phyloP scores from a whole-genome alignment of 2,329 filamentous ascomycete genomes.

The Aureobasidium sp. region DNA sequence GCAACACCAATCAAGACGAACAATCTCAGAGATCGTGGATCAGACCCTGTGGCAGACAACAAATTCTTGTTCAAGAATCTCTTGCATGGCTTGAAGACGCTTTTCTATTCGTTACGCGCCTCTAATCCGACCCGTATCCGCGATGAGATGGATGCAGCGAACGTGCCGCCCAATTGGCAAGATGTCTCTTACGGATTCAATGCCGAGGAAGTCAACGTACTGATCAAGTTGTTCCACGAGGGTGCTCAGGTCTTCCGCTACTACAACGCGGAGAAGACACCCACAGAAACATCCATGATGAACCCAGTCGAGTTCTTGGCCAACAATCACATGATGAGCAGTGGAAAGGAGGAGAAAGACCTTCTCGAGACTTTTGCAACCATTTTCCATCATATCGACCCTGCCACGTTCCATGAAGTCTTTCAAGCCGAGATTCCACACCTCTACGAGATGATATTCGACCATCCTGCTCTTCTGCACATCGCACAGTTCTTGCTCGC shows the following conservation, averaged over 20 bases:
- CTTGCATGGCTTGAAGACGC: slow-evolving; percentile 90
- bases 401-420: slow-evolving; percentile 95
- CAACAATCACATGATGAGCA: slow-evolving; percentile 90
- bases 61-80: slow-evolving; percentile 97
- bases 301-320: slow-evolving; percentile 88
- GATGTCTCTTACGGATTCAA: slow-evolving; percentile 96
- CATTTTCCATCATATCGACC: slow-evolving; percentile 96
- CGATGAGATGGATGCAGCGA: slow-evolving; percentile 60
- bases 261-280: slow-evolving; percentile 79
- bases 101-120: slow-evolving; percentile 86
- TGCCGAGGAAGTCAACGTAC: slow-evolving; percentile 91
- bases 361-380: slow-evolving; percentile 95
- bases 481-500: slow-evolving; percentile 97
- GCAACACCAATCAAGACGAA: slow-evolving; percentile 94
- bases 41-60: slow-evolving; percentile 90
- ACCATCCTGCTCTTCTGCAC: slow-evolving; percentile 87
- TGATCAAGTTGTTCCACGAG: slow-evolving; percentile 95
- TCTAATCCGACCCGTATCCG: slow-evolving; percentile 62
- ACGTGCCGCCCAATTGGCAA: slow-evolving; percentile 81
- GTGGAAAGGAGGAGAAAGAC: slow-evolving; percentile 93
- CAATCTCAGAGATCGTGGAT: slow-evolving; percentile 78
- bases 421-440: slow-evolving; percentile 96
- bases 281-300: slow-evolving; percentile 62
- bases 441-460: slow-evolving; percentile 95
- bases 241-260: slow-evolving; percentile 95